A percentile compares a stretch with the other conserved stretches of the same genome.
Conservation (phyloP, 1,284 basidiomycete genomes). For the Ustilago loliicola region DNA sequence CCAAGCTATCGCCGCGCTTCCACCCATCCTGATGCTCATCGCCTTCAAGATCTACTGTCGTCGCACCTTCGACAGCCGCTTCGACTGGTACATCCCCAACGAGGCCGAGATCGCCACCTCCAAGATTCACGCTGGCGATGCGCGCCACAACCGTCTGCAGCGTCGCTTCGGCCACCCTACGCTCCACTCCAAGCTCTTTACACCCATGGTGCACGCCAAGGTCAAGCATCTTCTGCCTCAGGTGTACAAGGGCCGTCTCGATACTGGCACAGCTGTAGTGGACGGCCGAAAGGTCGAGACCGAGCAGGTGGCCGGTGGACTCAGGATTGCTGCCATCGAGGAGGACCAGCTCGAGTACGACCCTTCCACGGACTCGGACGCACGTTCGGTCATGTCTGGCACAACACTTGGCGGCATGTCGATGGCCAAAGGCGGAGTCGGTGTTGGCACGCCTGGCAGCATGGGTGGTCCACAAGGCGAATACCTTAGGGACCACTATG, state of each 20-base stretch:
- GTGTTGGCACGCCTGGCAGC: slow-evolving; percentile 35
- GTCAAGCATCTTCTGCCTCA: slow-evolving; percentile 61
- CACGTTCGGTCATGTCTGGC: slow-evolving; percentile 61
- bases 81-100: slow-evolving; percentile 68
- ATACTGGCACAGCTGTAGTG: slow-evolving; percentile 46
- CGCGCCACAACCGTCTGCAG: slow-evolving; percentile 62
- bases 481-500: slow-evolving; percentile 61
- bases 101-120: slow-evolving; percentile 58
- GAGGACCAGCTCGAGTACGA: slow-evolving; percentile 67
- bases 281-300: slow-evolving; percentile 61
- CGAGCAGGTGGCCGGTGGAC: slow-evolving; percentile 56
- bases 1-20: slow-evolving; percentile 60
- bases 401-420: slow-evolving; percentile 59
- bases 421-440: slow-evolving; percentile 31
- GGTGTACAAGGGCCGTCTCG: slow-evolving; percentile 62
- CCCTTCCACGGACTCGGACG: slow-evolving; percentile 59
- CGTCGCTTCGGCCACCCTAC: slow-evolving; percentile 69
- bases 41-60: slow-evolving; percentile 66
- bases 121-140: slow-evolving; percentile 60
- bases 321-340: slow-evolving; percentile 66
- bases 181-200: slow-evolving; percentile 64
- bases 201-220: slow-evolving; percentile 66
- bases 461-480: slow-evolving; percentile 26
- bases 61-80: slow-evolving; percentile 58
- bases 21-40: slow-evolving; percentile 63